Evolutionary conservation across 441 rosid genomes (phyloP), one percentile per base, ranked within the genome.

Genomic region (Sinapis alba): DNA sequence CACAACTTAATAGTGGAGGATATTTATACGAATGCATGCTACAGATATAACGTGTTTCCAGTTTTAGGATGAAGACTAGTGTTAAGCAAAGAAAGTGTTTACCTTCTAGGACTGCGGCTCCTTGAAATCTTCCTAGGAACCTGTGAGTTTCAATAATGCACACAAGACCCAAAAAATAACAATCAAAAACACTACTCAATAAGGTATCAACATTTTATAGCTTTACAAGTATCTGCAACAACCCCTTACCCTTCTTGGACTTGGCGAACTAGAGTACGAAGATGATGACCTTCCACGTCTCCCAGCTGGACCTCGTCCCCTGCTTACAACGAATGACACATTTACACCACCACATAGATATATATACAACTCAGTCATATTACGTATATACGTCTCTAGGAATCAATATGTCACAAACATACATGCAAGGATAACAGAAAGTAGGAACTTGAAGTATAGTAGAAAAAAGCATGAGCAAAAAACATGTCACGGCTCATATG

Each of bases 271-370:
- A 15, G 82, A 79, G 78, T 79, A 79, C 8, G 82, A 79, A 63
- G 82, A 79, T 26, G 82, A 79, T 26, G 82, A 79, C 64, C 79
- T 79, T 78, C 79, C 78, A 45, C 79, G 72, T 79, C 82, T 79
- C 38, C 82, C 82, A 69, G 75, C 79, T 73, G 82, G 82, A 58
- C 82, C 82, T 63, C 79, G 75, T 63, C 78, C 82, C 72, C 82
- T 79, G 75, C 57, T 58, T 63, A 45, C 50, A 74, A 34, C 32
- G 21, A 69, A 47, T 47, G 7, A 62, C 27, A 64, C 7, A 18
- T 58, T 58, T 20, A 79, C 57, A 77, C 13, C 58, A 65, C 59
- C 62, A 72, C 34, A 61, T 26, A 26, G n/a, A 43, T 43, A 16
- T 21, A 27, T 2, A 7, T 10, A n/a, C n/a, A 47, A 23, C 23